These are phyloP conservation scores for Truncatella angustata DNA, from an alignment of 2,329 filamentous ascomycete genomes.

Conservation along the genomic window DNA sequence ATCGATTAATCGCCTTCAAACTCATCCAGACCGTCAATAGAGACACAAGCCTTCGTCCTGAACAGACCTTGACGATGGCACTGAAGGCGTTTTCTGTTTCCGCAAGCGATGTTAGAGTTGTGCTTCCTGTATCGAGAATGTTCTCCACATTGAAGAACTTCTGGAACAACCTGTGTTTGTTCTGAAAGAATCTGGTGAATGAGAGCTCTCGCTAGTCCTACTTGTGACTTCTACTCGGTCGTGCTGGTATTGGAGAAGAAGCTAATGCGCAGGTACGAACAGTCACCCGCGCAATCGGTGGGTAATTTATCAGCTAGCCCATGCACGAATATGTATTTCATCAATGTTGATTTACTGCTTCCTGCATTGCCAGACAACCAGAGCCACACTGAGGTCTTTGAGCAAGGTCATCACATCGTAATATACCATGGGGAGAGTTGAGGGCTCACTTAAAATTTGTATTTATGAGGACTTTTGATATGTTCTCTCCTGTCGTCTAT, in stretches of 20 bases:
- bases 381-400: constrained; percentile 7
- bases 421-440: not conserved
- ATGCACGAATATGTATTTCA: constrained; percentile 12
- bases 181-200: constrained; percentile 4
- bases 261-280: not conserved
- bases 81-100: not conserved
- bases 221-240: not conserved
- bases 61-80: not conserved
- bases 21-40: constrained; percentile 33
- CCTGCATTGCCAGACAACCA: constrained; percentile 13
- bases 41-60: constrained; percentile 25
- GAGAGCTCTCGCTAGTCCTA: not conserved
- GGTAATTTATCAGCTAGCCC: not conserved
- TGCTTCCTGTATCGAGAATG: not conserved
- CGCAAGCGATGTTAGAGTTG: not conserved
- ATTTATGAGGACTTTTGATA: not conserved
- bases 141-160: not conserved
- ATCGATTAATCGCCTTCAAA: constrained; percentile 22
- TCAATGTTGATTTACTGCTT: constrained; percentile 14
- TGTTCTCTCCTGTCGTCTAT: constrained; percentile 5
- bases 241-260: constrained; percentile 3
- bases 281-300: not conserved
- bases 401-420: not conserved
- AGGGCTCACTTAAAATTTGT: not conserved
- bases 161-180: not conserved